phyloP scores from a whole-genome alignment of 177 flowering plant species.

The Vitis hybrid region DNA sequence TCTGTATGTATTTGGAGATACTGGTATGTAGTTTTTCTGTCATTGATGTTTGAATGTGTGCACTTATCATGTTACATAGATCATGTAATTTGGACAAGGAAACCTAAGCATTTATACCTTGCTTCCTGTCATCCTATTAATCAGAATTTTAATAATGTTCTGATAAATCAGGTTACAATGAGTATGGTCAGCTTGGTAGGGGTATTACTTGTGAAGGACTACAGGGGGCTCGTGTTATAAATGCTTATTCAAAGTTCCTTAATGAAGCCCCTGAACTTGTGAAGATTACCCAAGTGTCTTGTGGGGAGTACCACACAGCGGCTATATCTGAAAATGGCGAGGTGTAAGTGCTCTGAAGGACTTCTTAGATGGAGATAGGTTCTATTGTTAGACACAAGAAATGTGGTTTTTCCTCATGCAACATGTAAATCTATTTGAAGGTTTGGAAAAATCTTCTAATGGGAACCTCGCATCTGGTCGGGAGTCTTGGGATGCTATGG shows the following conservation, averaged over 20 bases:
- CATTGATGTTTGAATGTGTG: background rate
- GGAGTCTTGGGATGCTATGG: constrained; percentile 26
- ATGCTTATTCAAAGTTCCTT: constrained; percentile 74
- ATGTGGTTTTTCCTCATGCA: constrained; percentile 52
- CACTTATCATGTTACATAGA: background rate
- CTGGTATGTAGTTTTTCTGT: background rate
- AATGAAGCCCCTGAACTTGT: constrained; percentile 98
- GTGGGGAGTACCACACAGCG: constrained; percentile 99
- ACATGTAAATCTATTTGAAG: constrained; percentile 27
- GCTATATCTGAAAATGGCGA: constrained; percentile 92
- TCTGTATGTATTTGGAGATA: background rate
- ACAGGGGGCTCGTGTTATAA: constrained; percentile 83
- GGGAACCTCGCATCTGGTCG: constrained; percentile 26
- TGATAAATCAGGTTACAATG: constrained; percentile 93
- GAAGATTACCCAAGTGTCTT: constrained; percentile 88
- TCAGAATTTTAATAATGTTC: constrained; percentile 29
- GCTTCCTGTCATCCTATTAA: constrained; percentile 27
- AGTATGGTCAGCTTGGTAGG: constrained; percentile 98
- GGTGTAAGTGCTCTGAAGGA: constrained; percentile 81
- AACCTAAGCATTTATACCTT: constrained; percentile 11
- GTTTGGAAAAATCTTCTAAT: constrained; percentile 22
- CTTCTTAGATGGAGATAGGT: constrained; percentile 36
- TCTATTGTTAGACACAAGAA: constrained; percentile 31
- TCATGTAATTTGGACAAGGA: constrained; percentile 7
- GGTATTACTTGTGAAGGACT: constrained; percentile 96